Evolutionary conservation across 345 rosid genomes (phyloP).

Genomic region (Camelina hispida): DNA sequence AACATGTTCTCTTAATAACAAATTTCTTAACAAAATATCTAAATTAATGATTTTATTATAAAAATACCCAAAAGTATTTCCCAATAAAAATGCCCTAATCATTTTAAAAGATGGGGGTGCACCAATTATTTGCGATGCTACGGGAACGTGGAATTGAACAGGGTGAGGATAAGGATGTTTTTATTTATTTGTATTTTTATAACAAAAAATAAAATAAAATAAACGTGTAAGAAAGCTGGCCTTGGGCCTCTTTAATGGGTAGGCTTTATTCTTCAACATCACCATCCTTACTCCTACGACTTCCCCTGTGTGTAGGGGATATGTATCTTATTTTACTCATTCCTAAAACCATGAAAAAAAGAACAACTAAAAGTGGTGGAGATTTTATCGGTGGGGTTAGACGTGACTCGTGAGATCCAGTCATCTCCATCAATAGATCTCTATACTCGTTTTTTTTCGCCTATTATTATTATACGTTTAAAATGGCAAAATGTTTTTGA

Average conservation of each 20-base stretch:
- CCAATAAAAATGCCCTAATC: no score
- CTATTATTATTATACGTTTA: no score
- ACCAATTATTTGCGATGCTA: slow-evolving; percentile 45
- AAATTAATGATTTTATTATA: no score
- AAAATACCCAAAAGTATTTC: no score
- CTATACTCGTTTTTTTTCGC: neutral
- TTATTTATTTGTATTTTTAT: slow-evolving; percentile 8
- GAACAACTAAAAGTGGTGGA: neutral
- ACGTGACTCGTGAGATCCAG: neutral
- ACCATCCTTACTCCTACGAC: slow-evolving; percentile 39
- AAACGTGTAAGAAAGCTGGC: slow-evolving; percentile 41
- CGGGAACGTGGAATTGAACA: slow-evolving; percentile 42
- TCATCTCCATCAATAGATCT: slow-evolving; percentile 6
- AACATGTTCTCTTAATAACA: no score
- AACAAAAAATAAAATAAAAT: slow-evolving; percentile 9
- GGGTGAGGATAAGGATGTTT: slow-evolving; percentile 41
- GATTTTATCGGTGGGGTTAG: neutral
- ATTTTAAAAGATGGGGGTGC: slow-evolving; percentile 34
- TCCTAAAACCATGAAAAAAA: slow-evolving; percentile 10
- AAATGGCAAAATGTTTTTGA: neutral
- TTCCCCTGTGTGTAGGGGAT: slow-evolving; percentile 4
- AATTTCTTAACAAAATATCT: no score
- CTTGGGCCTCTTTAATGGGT: slow-evolving; percentile 36
- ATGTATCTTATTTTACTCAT: slow-evolving; percentile 1
- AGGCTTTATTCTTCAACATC: slow-evolving; percentile 40